Conservation (phyloP, 305 asterid species). For the Solanum hybrid region DNA sequence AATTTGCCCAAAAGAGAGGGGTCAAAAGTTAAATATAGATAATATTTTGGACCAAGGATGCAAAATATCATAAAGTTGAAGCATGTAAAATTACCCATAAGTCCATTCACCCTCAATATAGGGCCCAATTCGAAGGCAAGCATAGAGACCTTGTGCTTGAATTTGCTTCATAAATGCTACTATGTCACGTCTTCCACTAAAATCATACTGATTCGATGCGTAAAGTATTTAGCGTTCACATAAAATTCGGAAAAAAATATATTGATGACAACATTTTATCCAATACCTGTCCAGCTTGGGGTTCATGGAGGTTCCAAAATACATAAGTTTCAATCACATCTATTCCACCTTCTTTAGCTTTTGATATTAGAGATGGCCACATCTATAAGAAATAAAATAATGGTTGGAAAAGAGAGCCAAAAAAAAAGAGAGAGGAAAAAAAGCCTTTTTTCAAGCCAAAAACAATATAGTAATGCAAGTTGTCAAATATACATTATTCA, state of each 20-base stretch:
- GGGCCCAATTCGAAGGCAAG: slow-evolving; percentile 79
- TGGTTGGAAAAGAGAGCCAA: background rate
- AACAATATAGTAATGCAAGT: background rate
- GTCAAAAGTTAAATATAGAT: background rate
- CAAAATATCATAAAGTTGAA: background rate
- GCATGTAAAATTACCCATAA: slow-evolving; percentile 47
- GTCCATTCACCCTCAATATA: slow-evolving; percentile 78
- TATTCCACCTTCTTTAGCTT: slow-evolving; percentile 69
- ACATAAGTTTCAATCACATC: slow-evolving; percentile 73
- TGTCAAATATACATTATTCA: background rate
- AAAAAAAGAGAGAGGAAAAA: no score
- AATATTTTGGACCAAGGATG: background rate
- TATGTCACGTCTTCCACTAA: slow-evolving; percentile 54
- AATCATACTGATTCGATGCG: slow-evolving; percentile 43
- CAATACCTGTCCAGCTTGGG: slow-evolving; percentile 49
- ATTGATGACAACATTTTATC: background rate
- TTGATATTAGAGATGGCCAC: slow-evolving; percentile 73
- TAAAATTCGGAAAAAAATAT: background rate
- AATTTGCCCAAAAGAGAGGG: background rate
- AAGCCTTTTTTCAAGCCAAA: background rate
- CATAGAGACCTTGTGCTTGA: slow-evolving; percentile 66
- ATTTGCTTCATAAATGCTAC: slow-evolving; percentile 57
- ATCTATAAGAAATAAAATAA: slow-evolving; percentile 24
- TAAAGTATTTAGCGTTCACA: background rate
- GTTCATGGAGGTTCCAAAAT: slow-evolving; percentile 87